Conservation (phyloP, 495 filamentous ascomycete genomes). For the Thozetella sp. region DNA sequence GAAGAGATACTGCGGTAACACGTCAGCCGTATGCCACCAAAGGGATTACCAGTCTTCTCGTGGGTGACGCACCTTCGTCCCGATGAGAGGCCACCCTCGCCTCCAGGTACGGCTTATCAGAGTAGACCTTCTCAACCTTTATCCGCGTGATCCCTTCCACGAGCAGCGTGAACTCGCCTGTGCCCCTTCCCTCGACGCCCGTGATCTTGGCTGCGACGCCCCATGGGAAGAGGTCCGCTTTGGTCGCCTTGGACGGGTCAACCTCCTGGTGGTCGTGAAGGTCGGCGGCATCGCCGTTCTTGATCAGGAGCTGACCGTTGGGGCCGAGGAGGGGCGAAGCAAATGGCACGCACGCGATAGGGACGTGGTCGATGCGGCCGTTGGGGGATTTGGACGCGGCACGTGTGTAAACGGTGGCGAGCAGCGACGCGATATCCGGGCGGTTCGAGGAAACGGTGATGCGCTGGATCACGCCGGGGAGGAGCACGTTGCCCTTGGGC, state of each 20-base stretch:
- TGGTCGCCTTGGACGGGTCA: conserved; percentile 53
- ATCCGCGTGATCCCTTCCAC: conserved; percentile 86
- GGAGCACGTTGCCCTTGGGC: conserved; percentile 71
- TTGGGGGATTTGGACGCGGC: conserved; percentile 64
- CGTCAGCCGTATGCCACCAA: conserved; percentile 15
- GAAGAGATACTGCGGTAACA: conserved; percentile 22
- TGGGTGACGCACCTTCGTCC: conserved; percentile 53
- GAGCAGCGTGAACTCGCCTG: conserved; percentile 77
- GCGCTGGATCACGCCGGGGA: conserved; percentile 78
- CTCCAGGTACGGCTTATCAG: conserved; percentile 85
- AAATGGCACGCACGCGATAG: conserved; percentile 82
- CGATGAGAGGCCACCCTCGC: conserved; percentile 63
- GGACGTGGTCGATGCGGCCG: conserved; percentile 61
- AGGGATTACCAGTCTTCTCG: neutral
- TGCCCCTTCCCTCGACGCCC: conserved; percentile 77
- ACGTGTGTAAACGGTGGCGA: conserved; percentile 73
- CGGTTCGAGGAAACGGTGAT: conserved; percentile 74
- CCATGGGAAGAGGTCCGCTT: conserved; percentile 73
- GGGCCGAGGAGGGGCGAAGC: conserved; percentile 67
- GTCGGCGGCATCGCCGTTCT: conserved; percentile 46
- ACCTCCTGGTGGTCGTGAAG: conserved; percentile 33
- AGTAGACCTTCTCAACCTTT: conserved; percentile 69
- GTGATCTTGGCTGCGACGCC: conserved; percentile 82
- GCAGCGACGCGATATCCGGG: conserved; percentile 79
- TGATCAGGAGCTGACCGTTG: conserved; percentile 71